These are phyloP conservation scores for Quercus ilex DNA, from an alignment of 306 rosid genomes.

Conservation along the genomic window DNA sequence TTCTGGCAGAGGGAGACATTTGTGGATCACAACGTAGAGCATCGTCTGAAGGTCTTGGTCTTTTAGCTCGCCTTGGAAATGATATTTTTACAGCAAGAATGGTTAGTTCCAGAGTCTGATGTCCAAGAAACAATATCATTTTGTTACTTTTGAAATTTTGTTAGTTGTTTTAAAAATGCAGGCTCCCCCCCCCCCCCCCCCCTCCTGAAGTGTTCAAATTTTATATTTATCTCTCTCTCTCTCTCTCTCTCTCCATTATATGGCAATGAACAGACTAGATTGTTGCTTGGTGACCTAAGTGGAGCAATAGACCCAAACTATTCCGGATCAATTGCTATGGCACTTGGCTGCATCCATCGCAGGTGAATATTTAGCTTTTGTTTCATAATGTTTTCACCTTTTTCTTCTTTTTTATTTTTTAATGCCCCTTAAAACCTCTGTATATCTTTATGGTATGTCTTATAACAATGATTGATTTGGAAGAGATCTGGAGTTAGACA, in stretches of 20 bases:
- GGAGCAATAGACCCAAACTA: slow-evolving; percentile 66
- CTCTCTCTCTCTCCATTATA: slow-evolving; percentile 16
- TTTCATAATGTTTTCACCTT: background rate
- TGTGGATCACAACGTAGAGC: slow-evolving; percentile 91
- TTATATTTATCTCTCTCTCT: background rate
- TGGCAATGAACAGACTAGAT: slow-evolving; percentile 66
- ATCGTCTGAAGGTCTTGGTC: slow-evolving; percentile 85
- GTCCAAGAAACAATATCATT: slow-evolving; percentile 8
- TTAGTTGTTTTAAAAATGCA: slow-evolving; percentile 7
- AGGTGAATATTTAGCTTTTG: slow-evolving; percentile 46
- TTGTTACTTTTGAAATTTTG: slow-evolving; percentile 10
- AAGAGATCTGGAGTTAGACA: too few relatives aligned
- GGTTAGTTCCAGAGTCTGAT: slow-evolving; percentile 45
- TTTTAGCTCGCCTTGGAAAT: slow-evolving; percentile 91
- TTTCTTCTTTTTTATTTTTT: background rate
- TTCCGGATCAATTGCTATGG: slow-evolving; percentile 86
- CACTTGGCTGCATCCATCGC: slow-evolving; percentile 97
- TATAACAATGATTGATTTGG: too few relatives aligned
- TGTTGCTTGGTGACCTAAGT: slow-evolving; percentile 77
- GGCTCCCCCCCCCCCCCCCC: background rate
- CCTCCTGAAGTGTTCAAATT: background rate
- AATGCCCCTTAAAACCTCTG: background rate
- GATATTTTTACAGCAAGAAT: slow-evolving; percentile 92
- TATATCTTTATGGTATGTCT: background rate
- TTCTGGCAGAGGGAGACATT: slow-evolving; percentile 88